Evolutionary conservation across 805 yeast genomes (phyloP).

Genomic region (Yamadazyma insecticola): DNA sequence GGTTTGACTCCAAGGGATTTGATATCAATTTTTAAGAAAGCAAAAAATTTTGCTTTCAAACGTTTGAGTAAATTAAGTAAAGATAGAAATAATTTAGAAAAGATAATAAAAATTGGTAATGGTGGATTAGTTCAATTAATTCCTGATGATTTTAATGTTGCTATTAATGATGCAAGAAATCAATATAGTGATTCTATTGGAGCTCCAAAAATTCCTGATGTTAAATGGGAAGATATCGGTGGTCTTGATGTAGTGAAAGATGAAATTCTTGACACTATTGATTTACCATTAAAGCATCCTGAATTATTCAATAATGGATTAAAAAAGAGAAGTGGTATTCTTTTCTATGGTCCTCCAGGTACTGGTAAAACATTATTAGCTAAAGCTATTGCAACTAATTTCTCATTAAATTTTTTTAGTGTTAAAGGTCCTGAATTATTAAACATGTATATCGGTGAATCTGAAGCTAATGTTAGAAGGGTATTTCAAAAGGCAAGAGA

Average conservation of each 20-base stretch:
- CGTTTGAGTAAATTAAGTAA: conserved; percentile 37
- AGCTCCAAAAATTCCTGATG: conserved; percentile 93
- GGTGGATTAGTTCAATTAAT: conserved; percentile 52
- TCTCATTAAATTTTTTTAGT: conserved; percentile 89
- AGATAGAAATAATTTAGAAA: conserved; percentile 6
- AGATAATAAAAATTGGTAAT: conserved; percentile 40
- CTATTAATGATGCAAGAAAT: conserved; percentile 77
- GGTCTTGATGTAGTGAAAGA: conserved; percentile 88
- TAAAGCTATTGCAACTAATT: conserved; percentile 94
- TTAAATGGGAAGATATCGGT: conserved; percentile 96
- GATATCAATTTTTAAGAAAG: conserved; percentile 60
- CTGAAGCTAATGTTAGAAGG: conserved; percentile 93
- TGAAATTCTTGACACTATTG: conserved; percentile 92
- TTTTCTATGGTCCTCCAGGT: conserved; percentile 98
- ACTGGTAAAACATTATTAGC: conserved; percentile 96
- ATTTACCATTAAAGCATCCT: conserved; percentile 91
- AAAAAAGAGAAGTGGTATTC: conserved; percentile 88
- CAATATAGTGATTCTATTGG: conserved; percentile 93
- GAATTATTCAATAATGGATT: conserved; percentile 83
- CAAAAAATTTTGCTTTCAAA: conserved; percentile 54
- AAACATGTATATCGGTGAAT: conserved; percentile 98
- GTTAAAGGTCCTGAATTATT: conserved; percentile 96
- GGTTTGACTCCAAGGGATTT: conserved; percentile 88
- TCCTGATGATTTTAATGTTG: conserved; percentile 60
- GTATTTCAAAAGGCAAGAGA: conserved; percentile 94